These are phyloP conservation scores for Aspergillus nomiae DNA, from an alignment of 2,329 filamentous ascomycete genomes.

Conservation along the genomic window DNA sequence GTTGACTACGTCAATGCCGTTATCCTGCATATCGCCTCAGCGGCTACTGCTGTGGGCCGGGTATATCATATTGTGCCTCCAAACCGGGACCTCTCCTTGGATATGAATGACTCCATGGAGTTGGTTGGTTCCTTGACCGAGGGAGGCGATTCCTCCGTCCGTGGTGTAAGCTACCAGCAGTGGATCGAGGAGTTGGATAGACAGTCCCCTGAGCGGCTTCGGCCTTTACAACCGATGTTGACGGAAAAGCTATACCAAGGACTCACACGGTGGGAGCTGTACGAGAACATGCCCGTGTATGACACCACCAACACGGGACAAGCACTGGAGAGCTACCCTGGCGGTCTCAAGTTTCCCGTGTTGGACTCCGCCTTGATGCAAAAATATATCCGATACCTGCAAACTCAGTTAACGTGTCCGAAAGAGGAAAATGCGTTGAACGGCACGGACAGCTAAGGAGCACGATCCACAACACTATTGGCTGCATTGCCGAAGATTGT, in stretches of 20 bases:
- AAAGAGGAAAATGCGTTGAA: neutral
- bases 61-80: slow-evolving; percentile 25
- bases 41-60: slow-evolving; percentile 13
- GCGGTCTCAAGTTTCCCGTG: neutral
- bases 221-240: slow-evolving; percentile 25
- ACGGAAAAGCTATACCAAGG: slow-evolving; percentile 24
- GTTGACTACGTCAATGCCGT: slow-evolving; percentile 26
- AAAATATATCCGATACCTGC: neutral
- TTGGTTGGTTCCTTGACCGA: neutral
- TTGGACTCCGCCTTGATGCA: neutral
- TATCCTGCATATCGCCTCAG: slow-evolving; percentile 24
- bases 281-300: slow-evolving; percentile 29
- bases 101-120: slow-evolving; percentile 8
- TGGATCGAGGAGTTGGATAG: slow-evolving; percentile 18
- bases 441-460: neutral
- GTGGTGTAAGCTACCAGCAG: slow-evolving; percentile 14
- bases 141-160: neutral
- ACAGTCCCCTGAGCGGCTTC: slow-evolving; percentile 5
- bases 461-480: neutral
- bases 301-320: neutral
- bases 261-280: slow-evolving; percentile 28
- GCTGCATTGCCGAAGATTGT: neutral
- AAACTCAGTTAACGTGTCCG: too few relatives aligned
- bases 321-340: neutral
- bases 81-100: slow-evolving; percentile 17